Conservation (phyloP, 768 basidiomycete genomes). For the Trametes villosa region DNA sequence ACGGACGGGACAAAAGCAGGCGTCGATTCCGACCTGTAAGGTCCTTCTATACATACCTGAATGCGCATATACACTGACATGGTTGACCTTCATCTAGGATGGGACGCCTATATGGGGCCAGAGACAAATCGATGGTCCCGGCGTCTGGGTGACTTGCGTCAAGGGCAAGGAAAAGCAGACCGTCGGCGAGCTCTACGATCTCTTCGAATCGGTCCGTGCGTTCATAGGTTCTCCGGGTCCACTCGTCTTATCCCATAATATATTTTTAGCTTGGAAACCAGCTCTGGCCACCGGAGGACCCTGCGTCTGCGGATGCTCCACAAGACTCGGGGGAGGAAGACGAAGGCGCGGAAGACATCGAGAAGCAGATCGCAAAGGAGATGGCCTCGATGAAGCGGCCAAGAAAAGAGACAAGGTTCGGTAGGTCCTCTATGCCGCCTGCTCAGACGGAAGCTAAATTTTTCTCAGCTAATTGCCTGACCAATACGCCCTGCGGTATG, state of each 20-base stretch:
- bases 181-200: conserved; percentile 74
- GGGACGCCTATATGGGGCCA: conserved; percentile 71
- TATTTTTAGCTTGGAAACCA: conserved; percentile 64
- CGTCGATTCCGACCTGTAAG: conserved; percentile 30
- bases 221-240: neutral
- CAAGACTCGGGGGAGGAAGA: conserved; percentile 35
- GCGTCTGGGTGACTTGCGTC: conserved; percentile 84
- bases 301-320: conserved; percentile 9
- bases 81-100: conserved; percentile 49
- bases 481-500: conserved; percentile 80
- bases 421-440: conserved; percentile 42
- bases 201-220: conserved; percentile 71
- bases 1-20: conserved; percentile 29
- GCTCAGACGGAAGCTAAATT: neutral
- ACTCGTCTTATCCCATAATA: neutral
- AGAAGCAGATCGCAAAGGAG: conserved; percentile 74
- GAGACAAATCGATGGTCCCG: conserved; percentile 74
- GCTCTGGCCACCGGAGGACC: conserved; percentile 61
- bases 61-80: neutral
- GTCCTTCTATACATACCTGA: neutral
- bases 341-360: conserved; percentile 51
- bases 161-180: conserved; percentile 84
- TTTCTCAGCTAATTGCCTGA: conserved; percentile 68
- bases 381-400: conserved; percentile 72
- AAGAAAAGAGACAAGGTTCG: conserved; percentile 63